Evolutionary conservation across 2,329 filamentous ascomycete genomes (phyloP).

Genomic region (Colletotrichum shisoi): DNA sequence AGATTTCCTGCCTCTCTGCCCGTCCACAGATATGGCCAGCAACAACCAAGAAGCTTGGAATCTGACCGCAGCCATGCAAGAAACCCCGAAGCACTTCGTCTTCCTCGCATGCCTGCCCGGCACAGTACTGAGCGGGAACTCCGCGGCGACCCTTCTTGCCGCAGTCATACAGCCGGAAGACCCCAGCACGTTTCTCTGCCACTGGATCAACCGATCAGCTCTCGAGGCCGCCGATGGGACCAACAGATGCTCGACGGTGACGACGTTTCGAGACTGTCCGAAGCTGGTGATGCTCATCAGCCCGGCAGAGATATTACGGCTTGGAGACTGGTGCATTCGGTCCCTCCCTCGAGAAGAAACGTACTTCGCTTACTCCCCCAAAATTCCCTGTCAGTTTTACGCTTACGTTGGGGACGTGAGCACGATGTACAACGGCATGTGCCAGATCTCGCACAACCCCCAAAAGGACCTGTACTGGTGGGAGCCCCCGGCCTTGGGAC

Average conservation of each 20-base stretch:
- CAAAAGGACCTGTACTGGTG: not conserved
- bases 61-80: too few relatives aligned
- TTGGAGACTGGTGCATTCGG: not conserved
- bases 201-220: not conserved
- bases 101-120: not conserved
- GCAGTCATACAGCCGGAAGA: not conserved
- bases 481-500: not conserved
- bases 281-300: constrained; percentile 6
- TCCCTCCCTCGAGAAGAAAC: not conserved
- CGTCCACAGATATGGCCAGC: too few relatives aligned
- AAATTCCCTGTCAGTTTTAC: not conserved
- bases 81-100: constrained; percentile 8
- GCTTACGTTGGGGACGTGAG: not conserved
- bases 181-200: not conserved
- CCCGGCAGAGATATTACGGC: not conserved
- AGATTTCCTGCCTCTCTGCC: too few relatives aligned
- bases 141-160: not conserved
- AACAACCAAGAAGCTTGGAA: too few relatives aligned
- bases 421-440: not conserved
- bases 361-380: not conserved
- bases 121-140: not conserved
- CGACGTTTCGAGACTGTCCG: not conserved
- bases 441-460: not conserved
- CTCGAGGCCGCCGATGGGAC: too few relatives aligned
- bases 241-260: too few relatives aligned